These are phyloP conservation scores for Cystoisospora suis DNA, from an alignment of 169 alveolate genomes.

Conservation along the genomic window DNA sequence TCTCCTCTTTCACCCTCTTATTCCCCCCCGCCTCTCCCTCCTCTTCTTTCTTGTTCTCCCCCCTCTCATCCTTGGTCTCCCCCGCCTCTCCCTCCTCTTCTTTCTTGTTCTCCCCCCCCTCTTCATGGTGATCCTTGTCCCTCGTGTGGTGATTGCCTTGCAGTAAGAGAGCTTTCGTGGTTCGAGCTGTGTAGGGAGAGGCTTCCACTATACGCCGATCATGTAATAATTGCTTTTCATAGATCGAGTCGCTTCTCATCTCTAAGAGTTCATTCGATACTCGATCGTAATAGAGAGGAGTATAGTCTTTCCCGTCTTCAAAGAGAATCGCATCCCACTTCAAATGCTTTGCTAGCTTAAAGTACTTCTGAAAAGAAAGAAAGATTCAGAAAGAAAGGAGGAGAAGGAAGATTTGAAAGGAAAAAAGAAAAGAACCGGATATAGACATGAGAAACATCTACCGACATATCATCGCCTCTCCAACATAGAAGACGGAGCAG, in stretches of 20 bases:
- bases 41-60: not conserved
- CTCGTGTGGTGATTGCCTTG: no score
- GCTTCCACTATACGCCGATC: no score
- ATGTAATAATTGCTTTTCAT: not conserved
- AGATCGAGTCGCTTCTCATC: not conserved
- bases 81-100: no score
- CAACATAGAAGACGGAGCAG: not conserved
- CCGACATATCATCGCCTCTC: not conserved
- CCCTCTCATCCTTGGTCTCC: no score
- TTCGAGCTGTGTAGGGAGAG: no score
- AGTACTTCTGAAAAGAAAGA: not conserved
- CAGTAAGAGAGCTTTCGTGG: no score
- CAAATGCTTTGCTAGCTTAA: not conserved
- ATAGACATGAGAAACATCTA: not conserved
- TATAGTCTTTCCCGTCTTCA: conserved; percentile 33
- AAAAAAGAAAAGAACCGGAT: not conserved
- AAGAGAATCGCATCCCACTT: conserved; percentile 29
- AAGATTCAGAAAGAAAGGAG: not conserved
- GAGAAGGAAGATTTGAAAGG: not conserved
- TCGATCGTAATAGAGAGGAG: not conserved
- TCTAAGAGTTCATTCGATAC: not conserved
- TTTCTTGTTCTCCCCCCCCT: no score
- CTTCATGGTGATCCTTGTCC: no score
- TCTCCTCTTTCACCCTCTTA: not conserved
- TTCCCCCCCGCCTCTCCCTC: not conserved